These are phyloP conservation scores for Ailanthus altissimus DNA, from an alignment of 345 rosid species.

Conservation along the genomic window DNA sequence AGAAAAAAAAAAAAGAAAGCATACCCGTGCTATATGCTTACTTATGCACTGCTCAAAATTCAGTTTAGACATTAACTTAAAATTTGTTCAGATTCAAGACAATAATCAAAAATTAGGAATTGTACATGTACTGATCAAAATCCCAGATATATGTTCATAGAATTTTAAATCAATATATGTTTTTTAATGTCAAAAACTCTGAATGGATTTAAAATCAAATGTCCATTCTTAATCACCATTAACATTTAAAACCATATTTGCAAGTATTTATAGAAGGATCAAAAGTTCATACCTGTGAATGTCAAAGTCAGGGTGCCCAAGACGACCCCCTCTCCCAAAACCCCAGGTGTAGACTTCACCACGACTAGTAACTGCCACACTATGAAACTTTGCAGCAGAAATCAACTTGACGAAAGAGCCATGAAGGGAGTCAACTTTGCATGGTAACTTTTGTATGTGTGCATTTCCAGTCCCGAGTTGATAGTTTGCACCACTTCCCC, in stretches of 20 bases:
- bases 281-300: slow-evolving; percentile 73
- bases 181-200: neutral
- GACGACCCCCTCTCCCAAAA: slow-evolving; percentile 98
- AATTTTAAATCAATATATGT: neutral
- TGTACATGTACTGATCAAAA: neutral
- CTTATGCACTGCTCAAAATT: neutral
- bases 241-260: neutral
- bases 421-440: slow-evolving; percentile 90
- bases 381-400: slow-evolving; percentile 95
- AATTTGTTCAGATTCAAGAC: neutral
- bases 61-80: neutral
- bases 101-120: neutral
- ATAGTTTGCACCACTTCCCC: slow-evolving; percentile 98
- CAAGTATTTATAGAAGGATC: neutral
- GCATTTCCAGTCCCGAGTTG: slow-evolving; percentile 97
- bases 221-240: neutral
- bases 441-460: slow-evolving; percentile 82
- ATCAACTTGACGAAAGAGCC: slow-evolving; percentile 65
- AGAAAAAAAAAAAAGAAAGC: too few relatives aligned
- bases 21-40: neutral
- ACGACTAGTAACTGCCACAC: slow-evolving; percentile 69
- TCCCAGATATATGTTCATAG: neutral
- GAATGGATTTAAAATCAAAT: neutral
- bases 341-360: slow-evolving; percentile 98
- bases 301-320: slow-evolving; percentile 99